Evolutionary conservation across 2,329 filamentous ascomycete species (phyloP), one percentile per base, ranked within the genome.

Genomic region (Coniochaeta ligniaria): DNA sequence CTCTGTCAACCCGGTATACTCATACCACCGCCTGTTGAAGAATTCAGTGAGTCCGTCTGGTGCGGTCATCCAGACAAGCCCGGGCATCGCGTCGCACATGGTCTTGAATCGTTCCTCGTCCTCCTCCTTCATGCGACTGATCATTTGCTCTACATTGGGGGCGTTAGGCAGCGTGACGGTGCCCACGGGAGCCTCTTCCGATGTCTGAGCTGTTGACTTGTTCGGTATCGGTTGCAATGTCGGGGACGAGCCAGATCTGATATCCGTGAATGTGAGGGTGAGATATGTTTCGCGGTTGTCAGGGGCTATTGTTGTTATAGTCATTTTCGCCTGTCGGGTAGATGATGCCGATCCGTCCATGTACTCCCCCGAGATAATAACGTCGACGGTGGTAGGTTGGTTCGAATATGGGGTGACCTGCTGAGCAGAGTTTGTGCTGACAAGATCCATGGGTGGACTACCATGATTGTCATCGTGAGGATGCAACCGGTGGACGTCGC

Each of bases 1-100:
- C 11, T 80, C 77, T 0, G 79, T 80, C 26, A 92, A 73, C 0
- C 90, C 88, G 0, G 90, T 93, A 66, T 90, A 93, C n/a, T 84
- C 82, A 67, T 90, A 91, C 88, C 90, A 94, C n/a, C 87, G 78
- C 55, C 84, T 83, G 61, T 89, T 90, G 72, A 88, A 93, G 73
- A 91, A 93, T 66, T 93, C 89, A 65, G 85, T 80, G 28, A 76
- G 66, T 0, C 90, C 90, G 17, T 88, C 82, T 0, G 88, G 80
- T 0, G 75, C 85, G 0, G 89, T 84, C 0, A 88, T 92, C 89
- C 90, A 94, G 6, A 93, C 86, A 73, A 88, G 76, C 66, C 88
- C 85, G 1, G 85, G 85, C 81, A 88, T 87, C 22, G 83, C 88
- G 64, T 93, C 90, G 64, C 88, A 90, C 57, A 93, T 92, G 7